Evolutionary conservation across 257 asterid genomes (phyloP).

Genomic region (Apocynum venetum): DNA sequence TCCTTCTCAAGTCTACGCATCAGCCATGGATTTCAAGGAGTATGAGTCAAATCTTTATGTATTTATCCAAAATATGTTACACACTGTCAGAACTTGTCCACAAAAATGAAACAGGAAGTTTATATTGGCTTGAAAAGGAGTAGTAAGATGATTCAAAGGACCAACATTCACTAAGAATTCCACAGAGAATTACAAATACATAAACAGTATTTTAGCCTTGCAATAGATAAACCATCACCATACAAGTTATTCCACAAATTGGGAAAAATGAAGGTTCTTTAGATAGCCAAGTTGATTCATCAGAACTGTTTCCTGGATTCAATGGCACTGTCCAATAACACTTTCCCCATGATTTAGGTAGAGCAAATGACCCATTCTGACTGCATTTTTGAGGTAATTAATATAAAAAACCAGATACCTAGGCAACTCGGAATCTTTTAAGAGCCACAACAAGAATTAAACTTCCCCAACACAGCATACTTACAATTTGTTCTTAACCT

Average conservation of each 20-base stretch:
- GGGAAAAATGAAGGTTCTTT: background rate
- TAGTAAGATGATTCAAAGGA: conserved; percentile 1
- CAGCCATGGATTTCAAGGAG: background rate
- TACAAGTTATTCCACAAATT: background rate
- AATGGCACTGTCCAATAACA: background rate
- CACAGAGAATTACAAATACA: background rate
- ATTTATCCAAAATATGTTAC: background rate
- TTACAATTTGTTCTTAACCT: background rate
- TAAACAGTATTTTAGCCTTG: background rate
- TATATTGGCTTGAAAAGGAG: background rate
- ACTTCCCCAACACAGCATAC: background rate
- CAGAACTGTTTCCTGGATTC: background rate
- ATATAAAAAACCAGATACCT: background rate
- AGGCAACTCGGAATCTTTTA: background rate
- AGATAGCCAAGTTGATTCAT: background rate
- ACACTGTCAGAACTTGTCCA: background rate
- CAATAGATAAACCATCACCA: background rate
- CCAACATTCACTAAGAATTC: background rate
- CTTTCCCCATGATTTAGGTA: background rate
- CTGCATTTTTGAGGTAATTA: background rate
- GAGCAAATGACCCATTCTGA: background rate
- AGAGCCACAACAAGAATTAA: background rate
- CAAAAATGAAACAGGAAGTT: background rate
- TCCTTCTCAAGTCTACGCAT: background rate
- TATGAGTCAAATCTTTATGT: background rate